Evolutionary conservation across 257 asterid species (phyloP).

Genomic region (Nicotiana otophora): DNA sequence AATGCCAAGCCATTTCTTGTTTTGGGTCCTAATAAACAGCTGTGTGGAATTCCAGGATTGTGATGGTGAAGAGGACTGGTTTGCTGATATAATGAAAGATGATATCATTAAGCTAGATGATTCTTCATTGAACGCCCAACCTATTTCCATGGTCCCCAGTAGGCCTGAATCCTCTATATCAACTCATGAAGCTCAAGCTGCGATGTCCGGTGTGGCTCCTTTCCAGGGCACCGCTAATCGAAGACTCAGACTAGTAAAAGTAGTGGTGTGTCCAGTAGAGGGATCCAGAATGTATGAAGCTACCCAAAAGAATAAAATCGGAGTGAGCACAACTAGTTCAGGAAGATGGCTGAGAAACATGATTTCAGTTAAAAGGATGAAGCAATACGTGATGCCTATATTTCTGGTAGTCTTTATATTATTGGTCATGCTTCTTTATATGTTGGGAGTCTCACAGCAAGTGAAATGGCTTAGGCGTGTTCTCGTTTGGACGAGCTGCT

Average conservation of each 20-base stretch:
- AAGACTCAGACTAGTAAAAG: conserved; percentile 36
- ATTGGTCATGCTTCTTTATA: conserved; percentile 1
- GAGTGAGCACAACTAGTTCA: not conserved
- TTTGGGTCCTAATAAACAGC: not conserved
- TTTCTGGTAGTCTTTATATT: not conserved
- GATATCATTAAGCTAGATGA: conserved; percentile 72
- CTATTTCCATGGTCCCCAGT: conserved; percentile 6
- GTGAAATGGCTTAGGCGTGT: not conserved
- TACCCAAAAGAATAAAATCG: not conserved
- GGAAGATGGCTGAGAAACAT: not conserved
- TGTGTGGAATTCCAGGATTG: conserved; percentile 30
- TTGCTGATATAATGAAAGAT: conserved; percentile 79
- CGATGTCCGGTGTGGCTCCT: conserved; percentile 14
- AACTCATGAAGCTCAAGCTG: conserved; percentile 22
- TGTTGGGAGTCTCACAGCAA: not conserved
- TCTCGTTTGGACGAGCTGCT: not conserved
- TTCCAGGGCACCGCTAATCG: conserved; percentile 61
- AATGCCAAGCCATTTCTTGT: no score
- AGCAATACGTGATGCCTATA: not conserved
- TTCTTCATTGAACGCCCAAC: conserved; percentile 16
- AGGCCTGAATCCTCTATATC: conserved; percentile 16
- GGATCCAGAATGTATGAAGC: not conserved
- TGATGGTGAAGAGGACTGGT: conserved; percentile 61
- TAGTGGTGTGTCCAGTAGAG: not conserved
- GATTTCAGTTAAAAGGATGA: not conserved